Evolutionary conservation across 768 basidiomycete species (phyloP).

Genomic region (Punctularia strigosozonata): DNA sequence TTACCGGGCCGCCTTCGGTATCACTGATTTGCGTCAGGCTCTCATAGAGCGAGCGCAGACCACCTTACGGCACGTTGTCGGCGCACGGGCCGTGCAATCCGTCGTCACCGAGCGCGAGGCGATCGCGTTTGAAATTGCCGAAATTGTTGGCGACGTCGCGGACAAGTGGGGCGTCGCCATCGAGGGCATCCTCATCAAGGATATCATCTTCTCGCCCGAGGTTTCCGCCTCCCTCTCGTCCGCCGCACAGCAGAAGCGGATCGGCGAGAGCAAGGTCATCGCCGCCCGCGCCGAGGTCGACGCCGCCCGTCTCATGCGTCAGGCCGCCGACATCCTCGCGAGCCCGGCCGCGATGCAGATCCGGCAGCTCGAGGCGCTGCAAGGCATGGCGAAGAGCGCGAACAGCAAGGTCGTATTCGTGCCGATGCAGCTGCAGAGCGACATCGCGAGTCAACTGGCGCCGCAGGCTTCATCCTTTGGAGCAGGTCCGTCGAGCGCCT

Average conservation of each 20-base stretch:
- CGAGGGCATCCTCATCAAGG: constrained; percentile 92
- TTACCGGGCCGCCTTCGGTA: constrained; percentile 90
- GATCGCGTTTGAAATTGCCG: constrained; percentile 92
- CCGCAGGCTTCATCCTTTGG: too few relatives aligned
- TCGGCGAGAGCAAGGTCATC: constrained; percentile 95
- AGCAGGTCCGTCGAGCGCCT: too few relatives aligned
- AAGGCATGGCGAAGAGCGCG: constrained; percentile 89
- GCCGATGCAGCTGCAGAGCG: constrained; percentile 81
- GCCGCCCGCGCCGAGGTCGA: constrained; percentile 95
- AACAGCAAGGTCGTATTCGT: constrained; percentile 90
- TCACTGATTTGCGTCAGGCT: constrained; percentile 79
- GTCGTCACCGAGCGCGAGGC: constrained; percentile 96
- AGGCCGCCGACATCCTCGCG: constrained; percentile 90
- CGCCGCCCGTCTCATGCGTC: constrained; percentile 88
- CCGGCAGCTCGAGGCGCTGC: constrained; percentile 89
- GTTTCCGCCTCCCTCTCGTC: constrained; percentile 85
- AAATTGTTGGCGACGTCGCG: constrained; percentile 85
- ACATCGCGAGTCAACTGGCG: constrained; percentile 41
- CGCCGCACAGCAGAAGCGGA: constrained; percentile 93
- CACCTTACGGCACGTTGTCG: constrained; percentile 94
- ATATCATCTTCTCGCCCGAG: constrained; percentile 87
- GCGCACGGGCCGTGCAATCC: constrained; percentile 87
- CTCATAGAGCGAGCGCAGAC: constrained; percentile 84
- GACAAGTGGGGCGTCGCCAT: constrained; percentile 97
- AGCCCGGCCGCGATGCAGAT: constrained; percentile 98